Percentiles rank a stretch among this genome's conserved stretches.
These are phyloP conservation scores for Plasmodium cynomolgi DNA, from an alignment of 169 alveolate species.

Conservation along the genomic window DNA sequence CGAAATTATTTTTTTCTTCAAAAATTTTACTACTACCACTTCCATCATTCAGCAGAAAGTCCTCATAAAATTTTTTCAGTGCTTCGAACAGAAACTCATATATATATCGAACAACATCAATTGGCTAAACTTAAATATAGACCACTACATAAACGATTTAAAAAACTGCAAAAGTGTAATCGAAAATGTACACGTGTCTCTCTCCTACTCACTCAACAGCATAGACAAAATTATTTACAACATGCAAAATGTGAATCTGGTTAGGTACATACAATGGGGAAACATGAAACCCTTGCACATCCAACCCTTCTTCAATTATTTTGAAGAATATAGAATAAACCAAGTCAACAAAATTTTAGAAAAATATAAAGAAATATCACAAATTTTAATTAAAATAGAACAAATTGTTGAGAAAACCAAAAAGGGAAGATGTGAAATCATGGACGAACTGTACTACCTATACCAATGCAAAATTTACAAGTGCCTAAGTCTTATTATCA, in stretches of 20 bases:
- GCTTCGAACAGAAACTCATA: conserved; percentile 66
- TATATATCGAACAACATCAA: conserved; percentile 63
- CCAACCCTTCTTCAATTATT: conserved; percentile 70
- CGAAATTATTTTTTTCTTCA: conserved; percentile 47
- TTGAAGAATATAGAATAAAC: conserved; percentile 62
- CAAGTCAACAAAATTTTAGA: conserved; percentile 24
- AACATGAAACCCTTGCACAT: conserved; percentile 67
- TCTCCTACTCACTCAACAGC: conserved; percentile 52
- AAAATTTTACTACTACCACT: conserved; percentile 41
- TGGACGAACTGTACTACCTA: conserved; percentile 68
- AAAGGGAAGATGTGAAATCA: conserved; percentile 68
- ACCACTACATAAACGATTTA: conserved; percentile 63
- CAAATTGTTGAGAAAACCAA: conserved; percentile 70
- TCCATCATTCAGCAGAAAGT: conserved; percentile 61
- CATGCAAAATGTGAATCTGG: conserved; percentile 69
- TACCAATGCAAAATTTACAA: conserved; percentile 73
- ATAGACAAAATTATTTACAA: conserved; percentile 67
- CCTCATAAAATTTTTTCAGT: conserved; percentile 40
- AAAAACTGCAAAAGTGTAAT: conserved; percentile 45
- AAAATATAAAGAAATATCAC: conserved; percentile 73
- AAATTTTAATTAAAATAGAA: conserved; percentile 73
- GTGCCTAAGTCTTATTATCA: conserved; percentile 58
- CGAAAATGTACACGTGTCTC: conserved; percentile 56
- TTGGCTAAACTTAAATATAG: conserved; percentile 68
- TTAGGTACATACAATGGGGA: conserved; percentile 51